phyloP scores from a whole-genome alignment of 2,329 filamentous ascomycete genomes.

The Hypoxylon sp. region DNA sequence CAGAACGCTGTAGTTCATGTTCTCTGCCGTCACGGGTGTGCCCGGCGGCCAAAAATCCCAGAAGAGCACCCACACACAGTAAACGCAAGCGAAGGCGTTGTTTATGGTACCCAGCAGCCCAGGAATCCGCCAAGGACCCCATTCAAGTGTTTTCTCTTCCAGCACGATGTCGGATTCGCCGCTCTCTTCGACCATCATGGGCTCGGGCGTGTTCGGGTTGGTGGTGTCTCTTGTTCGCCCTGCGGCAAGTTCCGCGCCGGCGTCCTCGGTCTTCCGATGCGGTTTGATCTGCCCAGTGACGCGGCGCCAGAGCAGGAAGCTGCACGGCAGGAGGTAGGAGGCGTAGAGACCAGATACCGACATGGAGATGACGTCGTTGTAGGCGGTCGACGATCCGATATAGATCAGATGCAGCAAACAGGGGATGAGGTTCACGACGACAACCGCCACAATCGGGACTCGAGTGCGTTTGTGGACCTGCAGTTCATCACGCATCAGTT shows the following conservation, averaged over 20 bases:
- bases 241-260: not conserved
- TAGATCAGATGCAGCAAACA: constrained; percentile 26
- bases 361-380: constrained; percentile 19
- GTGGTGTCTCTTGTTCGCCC: constrained; percentile 7
- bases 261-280: not conserved
- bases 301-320: constrained; percentile 52
- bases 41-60: constrained; percentile 30
- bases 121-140: constrained; percentile 31
- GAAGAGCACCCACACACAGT: constrained; percentile 23
- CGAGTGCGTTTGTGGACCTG: constrained; percentile 22
- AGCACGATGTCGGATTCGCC: not conserved
- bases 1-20: constrained; percentile 25
- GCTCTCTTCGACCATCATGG: not conserved
- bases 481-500: not conserved
- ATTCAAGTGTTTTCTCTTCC: constrained; percentile 15
- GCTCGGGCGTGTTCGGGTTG: not conserved
- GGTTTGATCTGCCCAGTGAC: constrained; percentile 26
- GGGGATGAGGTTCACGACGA: constrained; percentile 19
- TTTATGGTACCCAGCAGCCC: constrained; percentile 22
- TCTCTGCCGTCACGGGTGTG: not conserved
- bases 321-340: constrained; percentile 52
- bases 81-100: constrained; percentile 28
- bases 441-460: constrained; percentile 20
- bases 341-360: constrained; percentile 49
- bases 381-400: constrained; percentile 23